Percentiles rank a stretch among this genome's conserved stretches.
Conservation (phyloP, 805 yeast genomes). For the Pichia thaimueangensis region DNA sequence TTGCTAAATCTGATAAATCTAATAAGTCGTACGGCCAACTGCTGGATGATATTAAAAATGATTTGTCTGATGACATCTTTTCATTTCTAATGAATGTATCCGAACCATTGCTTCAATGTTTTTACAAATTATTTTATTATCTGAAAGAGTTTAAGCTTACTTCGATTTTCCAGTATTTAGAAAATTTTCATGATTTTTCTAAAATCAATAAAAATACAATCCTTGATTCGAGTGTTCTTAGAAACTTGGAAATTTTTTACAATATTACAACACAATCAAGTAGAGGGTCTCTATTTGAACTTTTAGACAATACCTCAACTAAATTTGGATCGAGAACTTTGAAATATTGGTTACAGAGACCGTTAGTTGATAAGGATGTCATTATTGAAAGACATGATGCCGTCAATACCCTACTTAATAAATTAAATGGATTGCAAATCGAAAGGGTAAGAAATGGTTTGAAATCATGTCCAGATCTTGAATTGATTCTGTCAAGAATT, state of each 20-base stretch:
- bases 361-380: conserved; percentile 47
- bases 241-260: conserved; percentile 66
- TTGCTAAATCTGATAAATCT: not conserved
- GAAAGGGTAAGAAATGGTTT: conserved; percentile 26
- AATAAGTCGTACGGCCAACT: conserved; percentile 10
- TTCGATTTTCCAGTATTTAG: conserved; percentile 43
- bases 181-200: conserved; percentile 48
- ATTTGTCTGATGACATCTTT: conserved; percentile 8
- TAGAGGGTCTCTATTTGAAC: conserved; percentile 72
- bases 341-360: conserved; percentile 67
- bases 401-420: conserved; percentile 39
- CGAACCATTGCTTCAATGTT: conserved; percentile 20
- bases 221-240: conserved; percentile 59
- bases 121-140: conserved; percentile 45
- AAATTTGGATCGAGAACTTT: conserved; percentile 66
- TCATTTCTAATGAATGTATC: conserved; percentile 16
- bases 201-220: conserved; percentile 39
- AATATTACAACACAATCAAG: conserved; percentile 51
- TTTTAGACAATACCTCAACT: conserved; percentile 75
- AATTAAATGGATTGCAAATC: conserved; percentile 33
- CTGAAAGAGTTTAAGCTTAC: conserved; percentile 59
- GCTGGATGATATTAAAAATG: conserved; percentile 2
- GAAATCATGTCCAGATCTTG: conserved; percentile 44
- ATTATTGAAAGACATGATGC: conserved; percentile 64
- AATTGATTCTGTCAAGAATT: conserved; percentile 48